Evolutionary conservation across 345 rosid species (phyloP).

Genomic region (Lepidium didymum): DNA sequence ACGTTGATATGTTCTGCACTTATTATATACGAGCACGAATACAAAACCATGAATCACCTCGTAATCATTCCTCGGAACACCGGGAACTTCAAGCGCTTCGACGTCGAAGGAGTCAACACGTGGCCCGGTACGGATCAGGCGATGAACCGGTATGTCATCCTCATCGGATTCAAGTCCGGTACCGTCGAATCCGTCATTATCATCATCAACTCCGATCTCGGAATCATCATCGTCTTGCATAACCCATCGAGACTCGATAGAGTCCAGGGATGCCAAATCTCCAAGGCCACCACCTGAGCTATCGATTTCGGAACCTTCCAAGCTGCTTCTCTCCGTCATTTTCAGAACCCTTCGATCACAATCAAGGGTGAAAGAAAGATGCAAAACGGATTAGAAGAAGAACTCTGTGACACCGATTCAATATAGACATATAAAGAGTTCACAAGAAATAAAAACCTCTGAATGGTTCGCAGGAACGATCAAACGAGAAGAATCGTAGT

Average conservation of each 20-base stretch:
- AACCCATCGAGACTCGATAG: conserved; percentile 90
- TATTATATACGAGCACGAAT: neutral
- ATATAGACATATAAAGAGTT: neutral
- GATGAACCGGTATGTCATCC: conserved; percentile 63
- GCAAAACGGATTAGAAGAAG: conserved; percentile 3
- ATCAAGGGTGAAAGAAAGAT: neutral
- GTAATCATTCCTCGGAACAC: conserved; percentile 63
- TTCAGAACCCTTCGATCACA: neutral
- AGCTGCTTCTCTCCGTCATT: conserved; percentile 55
- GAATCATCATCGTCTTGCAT: conserved; percentile 82
- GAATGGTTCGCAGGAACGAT: neutral
- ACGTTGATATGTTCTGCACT: neutral
- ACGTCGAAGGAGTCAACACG: conserved; percentile 90
- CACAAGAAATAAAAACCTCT: neutral
- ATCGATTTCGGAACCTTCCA: conserved; percentile 33
- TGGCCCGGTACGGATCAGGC: conserved; percentile 83
- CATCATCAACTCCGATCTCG: conserved; percentile 49
- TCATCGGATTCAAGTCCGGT: conserved; percentile 67
- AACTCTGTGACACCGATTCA: neutral
- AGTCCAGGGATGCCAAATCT: conserved; percentile 60
- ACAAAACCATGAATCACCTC: conserved; percentile 41
- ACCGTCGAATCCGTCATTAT: conserved; percentile 26
- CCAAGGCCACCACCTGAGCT: conserved; percentile 30
- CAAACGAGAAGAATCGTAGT: conserved; percentile 3
- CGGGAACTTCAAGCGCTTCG: conserved; percentile 92